Base-by-base conservation (phyloP, 2,329 filamentous ascomycete species). In the Cytospora chrysosperma region DNA sequence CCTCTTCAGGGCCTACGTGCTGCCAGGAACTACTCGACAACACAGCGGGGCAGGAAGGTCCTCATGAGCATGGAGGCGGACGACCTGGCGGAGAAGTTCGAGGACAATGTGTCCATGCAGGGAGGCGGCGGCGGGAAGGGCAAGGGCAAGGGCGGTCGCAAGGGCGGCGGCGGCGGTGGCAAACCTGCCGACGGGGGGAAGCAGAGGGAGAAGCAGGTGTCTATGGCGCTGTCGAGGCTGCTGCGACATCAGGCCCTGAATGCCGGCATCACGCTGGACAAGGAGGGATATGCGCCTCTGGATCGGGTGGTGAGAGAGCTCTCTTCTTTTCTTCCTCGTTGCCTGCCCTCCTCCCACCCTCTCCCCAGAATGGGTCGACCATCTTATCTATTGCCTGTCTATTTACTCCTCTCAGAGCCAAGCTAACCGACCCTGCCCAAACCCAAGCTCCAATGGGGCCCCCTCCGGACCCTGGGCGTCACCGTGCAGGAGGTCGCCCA, bases 401-500 rank as follows among this genome's bases (percentile, higher is more conserved):
- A 30, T 30, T 4, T 32, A 26, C 27, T 40, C 15, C n/a, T 62
- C 24, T 62, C 49, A 63, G 64, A 3, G 15, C n/a, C 9, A 15
- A 47, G 61, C 51, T 63, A 53, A 55, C 56, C 56, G 43, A 63
- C 64, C 53, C 21, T 13, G 2, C 28, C 28, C 32, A 13, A 34
- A 15, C 32, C 27, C 62, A 85, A n/a, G 82, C 76, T 87, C 51
- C 74, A 77, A 65, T 87, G 82, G 79, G 79, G 77, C 0, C 82
- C 83, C 10, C 70, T 97, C 61, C 85, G 85, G 67, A 86, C 85
- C 4, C 81, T 96, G 12, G 82, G 90, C 66, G 85, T 90, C n/a
- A 90, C 89, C 0, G 84, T 97, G 63, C 77, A 81, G 2, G 94
- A 97, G 68, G 82, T 99, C 12, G 40, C 26, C 67, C 80, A 85